Evolutionary conservation across 257 asterid species (phyloP).

Genomic region (Coffea canephora): DNA sequence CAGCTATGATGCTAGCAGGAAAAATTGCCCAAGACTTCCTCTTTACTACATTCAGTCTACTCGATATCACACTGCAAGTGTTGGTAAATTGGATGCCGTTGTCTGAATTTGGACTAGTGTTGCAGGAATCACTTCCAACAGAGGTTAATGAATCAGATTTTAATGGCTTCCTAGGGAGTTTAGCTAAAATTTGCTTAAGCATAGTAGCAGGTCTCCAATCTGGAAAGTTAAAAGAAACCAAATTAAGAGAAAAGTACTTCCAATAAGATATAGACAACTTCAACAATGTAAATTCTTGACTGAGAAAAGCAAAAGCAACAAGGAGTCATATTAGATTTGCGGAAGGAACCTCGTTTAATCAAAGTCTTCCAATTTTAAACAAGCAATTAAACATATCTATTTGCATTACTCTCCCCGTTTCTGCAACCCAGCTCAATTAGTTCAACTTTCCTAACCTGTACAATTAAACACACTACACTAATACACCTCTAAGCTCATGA

Average conservation of each 20-base stretch:
- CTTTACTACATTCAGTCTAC: constrained; percentile 41
- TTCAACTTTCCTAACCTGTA: neutral
- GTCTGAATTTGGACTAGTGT: constrained; percentile 28
- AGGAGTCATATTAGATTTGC: neutral
- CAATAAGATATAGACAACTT: neutral
- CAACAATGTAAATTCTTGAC: neutral
- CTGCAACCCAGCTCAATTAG: neutral
- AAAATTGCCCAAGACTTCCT: constrained; percentile 48
- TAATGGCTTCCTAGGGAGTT: constrained; percentile 44
- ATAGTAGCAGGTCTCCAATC: constrained; percentile 36
- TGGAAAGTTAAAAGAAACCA: constrained; percentile 15
- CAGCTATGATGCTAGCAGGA: constrained; percentile 43
- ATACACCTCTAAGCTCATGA: neutral
- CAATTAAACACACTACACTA: neutral
- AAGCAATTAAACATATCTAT: neutral
- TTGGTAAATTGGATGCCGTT: constrained; percentile 34
- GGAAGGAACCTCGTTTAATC: neutral
- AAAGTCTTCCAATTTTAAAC: neutral
- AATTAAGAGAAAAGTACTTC: constrained; percentile 10
- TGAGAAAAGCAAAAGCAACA: neutral
- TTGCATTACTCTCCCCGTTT: neutral
- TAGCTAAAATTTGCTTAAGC: constrained; percentile 53
- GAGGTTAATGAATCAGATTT: constrained; percentile 37
- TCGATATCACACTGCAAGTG: constrained; percentile 43
- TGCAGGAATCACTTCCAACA: constrained; percentile 34